Evolutionary conservation across 2,329 filamentous ascomycete species (phyloP).

Genomic region (Rhinocladiella mackenziei): DNA sequence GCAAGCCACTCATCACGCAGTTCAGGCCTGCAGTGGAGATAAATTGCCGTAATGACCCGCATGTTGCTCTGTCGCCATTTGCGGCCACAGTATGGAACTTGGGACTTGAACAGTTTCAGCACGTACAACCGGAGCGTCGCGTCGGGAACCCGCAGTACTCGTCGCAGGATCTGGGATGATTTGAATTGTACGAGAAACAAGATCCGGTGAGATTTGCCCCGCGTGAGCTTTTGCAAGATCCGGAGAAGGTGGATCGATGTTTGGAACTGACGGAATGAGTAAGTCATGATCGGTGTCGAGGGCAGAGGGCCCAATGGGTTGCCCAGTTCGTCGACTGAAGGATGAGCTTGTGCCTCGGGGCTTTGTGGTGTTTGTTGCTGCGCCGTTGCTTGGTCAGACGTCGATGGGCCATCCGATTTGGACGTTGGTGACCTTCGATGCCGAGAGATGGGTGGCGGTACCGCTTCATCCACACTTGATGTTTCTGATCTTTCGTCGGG

Average conservation of each 20-base stretch:
- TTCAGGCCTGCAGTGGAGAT: constrained; percentile 87
- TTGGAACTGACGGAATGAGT: constrained; percentile 93
- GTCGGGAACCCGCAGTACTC: constrained; percentile 86
- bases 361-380: constrained; percentile 32
- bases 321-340: constrained; percentile 79
- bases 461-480: constrained; percentile 60
- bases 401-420: constrained; percentile 31
- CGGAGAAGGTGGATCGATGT: constrained; percentile 91
- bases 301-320: constrained; percentile 67
- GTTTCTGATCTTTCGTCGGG: constrained; percentile 28
- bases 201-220: constrained; percentile 90
- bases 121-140: constrained; percentile 85
- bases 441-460: constrained; percentile 73
- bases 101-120: constrained; percentile 96
- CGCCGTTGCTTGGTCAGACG: constrained; percentile 27
- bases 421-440: constrained; percentile 48
- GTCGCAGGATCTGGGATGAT: constrained; percentile 84
- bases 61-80: constrained; percentile 99
- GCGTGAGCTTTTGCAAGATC: constrained; percentile 95
- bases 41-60: constrained; percentile 96
- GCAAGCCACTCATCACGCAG: constrained; percentile 68
- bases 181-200: constrained; percentile 94
- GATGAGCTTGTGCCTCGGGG: constrained; percentile 26
- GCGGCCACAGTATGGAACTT: constrained; percentile 94
- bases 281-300: constrained; percentile 74